A percentile compares a stretch with the other conserved stretches of the same genome.
phyloP scores from a whole-genome alignment of 495 filamentous ascomycete genomes.

The Lasiosphaeria miniovina region DNA sequence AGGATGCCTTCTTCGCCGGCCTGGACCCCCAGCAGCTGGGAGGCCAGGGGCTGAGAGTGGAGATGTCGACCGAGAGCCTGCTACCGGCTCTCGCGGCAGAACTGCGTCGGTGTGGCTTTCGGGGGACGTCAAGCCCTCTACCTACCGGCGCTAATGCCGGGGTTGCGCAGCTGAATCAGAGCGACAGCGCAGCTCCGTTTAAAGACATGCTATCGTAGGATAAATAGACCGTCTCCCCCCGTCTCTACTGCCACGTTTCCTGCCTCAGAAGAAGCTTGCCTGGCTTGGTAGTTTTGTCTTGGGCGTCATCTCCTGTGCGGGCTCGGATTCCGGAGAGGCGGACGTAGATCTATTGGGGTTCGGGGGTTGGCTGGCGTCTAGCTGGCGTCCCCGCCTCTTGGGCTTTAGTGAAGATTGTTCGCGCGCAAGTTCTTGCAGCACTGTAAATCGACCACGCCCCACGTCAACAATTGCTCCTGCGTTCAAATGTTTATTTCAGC shows the following conservation, averaged over 20 bases:
- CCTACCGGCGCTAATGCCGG: not conserved
- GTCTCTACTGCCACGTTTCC: not conserved
- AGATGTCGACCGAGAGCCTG: constrained; percentile 52
- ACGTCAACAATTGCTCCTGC: not conserved
- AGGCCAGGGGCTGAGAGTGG: constrained; percentile 47
- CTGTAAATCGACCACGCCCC: constrained; percentile 34
- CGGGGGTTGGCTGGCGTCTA: constrained; percentile 4
- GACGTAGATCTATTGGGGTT: constrained; percentile 3
- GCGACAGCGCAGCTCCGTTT: constrained; percentile 32
- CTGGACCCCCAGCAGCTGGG: constrained; percentile 47
- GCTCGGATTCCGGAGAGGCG: constrained; percentile 9
- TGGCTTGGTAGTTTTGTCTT: constrained; percentile 9
- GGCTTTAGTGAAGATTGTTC: constrained; percentile 65
- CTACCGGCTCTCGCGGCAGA: constrained; percentile 52
- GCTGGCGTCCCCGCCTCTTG: constrained; percentile 31
- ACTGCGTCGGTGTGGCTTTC: constrained; percentile 20
- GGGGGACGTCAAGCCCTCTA: not conserved
- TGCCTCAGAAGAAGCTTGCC: constrained; percentile 40
- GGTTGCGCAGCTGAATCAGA: not conserved
- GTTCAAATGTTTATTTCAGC: not conserved
- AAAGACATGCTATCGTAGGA: constrained; percentile 52
- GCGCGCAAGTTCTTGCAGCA: constrained; percentile 75
- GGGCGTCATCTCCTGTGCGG: constrained; percentile 20
- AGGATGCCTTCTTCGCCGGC: constrained; percentile 63
- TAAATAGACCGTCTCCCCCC: constrained; percentile 8